Conservation (phyloP, 2,329 filamentous ascomycete species). For the Chalaropsis ovoidea region DNA sequence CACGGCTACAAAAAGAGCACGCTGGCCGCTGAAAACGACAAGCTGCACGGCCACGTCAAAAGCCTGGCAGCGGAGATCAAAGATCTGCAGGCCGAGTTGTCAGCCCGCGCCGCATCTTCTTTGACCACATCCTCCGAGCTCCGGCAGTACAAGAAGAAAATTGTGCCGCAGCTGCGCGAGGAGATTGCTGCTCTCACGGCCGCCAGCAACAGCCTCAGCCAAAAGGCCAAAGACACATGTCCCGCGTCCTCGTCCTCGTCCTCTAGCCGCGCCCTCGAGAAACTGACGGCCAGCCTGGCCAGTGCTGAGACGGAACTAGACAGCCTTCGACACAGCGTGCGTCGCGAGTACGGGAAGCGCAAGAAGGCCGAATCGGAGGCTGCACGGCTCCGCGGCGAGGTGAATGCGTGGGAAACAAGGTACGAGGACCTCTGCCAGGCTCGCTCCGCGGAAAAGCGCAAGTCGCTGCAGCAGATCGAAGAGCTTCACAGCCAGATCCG, state of each 20-base stretch:
- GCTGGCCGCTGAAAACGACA: background rate
- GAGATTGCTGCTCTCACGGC: conserved; percentile 8
- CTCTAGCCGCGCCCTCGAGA: background rate
- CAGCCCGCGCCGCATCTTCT: background rate
- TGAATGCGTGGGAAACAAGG: conserved; percentile 23
- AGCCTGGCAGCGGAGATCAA: background rate
- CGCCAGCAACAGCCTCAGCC: background rate
- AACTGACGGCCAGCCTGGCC: background rate
- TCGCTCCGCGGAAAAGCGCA: conserved; percentile 23
- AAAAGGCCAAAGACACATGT: background rate
- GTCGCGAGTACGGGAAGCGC: background rate
- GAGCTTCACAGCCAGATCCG: conserved; percentile 25
- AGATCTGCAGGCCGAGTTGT: background rate
- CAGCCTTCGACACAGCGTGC: background rate
- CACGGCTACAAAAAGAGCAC: background rate
- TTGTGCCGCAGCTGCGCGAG: conserved; percentile 9
- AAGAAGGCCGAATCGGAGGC: background rate
- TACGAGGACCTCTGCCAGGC: conserved; percentile 26
- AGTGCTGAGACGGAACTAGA: background rate
- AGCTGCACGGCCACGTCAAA: background rate
- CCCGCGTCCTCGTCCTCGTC: background rate
- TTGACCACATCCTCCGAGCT: background rate
- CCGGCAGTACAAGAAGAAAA: background rate
- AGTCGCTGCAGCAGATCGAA: conserved; percentile 10
- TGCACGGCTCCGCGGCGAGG: background rate